Percentiles rank a stretch among this genome's conserved stretches.
phyloP scores from a whole-genome alignment of 2,329 filamentous ascomycete species.

The Penicillium thymicola region DNA sequence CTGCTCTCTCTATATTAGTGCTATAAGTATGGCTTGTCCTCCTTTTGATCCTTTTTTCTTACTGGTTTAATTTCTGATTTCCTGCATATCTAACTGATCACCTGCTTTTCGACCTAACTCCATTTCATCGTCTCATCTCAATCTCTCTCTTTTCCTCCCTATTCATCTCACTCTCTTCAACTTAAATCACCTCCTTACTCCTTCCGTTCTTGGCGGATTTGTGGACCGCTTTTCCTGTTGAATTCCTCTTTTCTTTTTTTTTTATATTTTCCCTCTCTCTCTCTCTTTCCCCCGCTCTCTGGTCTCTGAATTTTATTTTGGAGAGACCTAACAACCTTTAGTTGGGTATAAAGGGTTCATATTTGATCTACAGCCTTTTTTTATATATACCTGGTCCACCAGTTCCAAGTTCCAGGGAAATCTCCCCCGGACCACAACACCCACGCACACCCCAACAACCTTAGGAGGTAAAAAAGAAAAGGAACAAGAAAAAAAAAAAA shows the following conservation, averaged over 20 bases:
- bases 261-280: neutral
- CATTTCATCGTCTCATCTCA: neutral
- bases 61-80: neutral
- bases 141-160: neutral
- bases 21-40: neutral
- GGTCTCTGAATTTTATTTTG: neutral
- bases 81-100: neutral
- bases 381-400: too few species aligned
- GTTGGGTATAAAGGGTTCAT: neutral
- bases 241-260: conserved; percentile 11
- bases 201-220: conserved; percentile 18
- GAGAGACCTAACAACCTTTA: neutral
- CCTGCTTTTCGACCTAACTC: neutral
- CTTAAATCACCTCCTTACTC: conserved; percentile 16
- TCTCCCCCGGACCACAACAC: neutral
- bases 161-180: neutral
- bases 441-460: neutral
- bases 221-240: conserved; percentile 17
- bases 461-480: neutral
- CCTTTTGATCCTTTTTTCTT: neutral
- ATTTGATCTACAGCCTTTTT: too few species aligned
- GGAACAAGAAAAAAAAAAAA: neutral
- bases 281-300: neutral
- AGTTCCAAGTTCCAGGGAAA: neutral
- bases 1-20: neutral